Base-by-base conservation (phyloP, 2,329 filamentous ascomycete genomes). In the Claviceps purpurea region DNA sequence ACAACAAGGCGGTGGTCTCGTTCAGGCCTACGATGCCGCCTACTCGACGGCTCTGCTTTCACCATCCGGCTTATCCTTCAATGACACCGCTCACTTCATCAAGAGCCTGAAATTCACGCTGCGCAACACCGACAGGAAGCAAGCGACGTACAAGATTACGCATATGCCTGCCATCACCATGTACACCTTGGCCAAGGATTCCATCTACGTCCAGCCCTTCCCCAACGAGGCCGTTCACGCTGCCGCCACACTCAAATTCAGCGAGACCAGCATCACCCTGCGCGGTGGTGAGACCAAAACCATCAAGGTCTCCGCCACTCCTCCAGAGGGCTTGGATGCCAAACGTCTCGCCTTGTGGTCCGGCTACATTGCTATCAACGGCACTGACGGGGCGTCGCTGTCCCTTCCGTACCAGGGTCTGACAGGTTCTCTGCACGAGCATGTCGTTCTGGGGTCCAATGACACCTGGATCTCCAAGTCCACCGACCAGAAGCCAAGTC, bases 1-100 rank as follows among this genome's bases (percentile, higher is more conserved):
- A 3, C 81, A 85, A 60, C 78, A 82, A 58, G 81, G 81, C 11
- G 75, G 66, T 30, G 81, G 81, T 40, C 66, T 83, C 13, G 66
- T 84, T 48, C 77, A 81, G 57, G 80, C 78, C 4, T 75, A 76
- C 55, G 76, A 81, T 52, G 77, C 79, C 3, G 76, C 79, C 5
- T 72, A 76, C 57, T 68, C 75, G 16, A 77, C 70, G 2, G 73
- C 74, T 2, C 59, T 77, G 13, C 66, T 84, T 20, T 74, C 73
- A 58, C 73, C 71, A 10, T 76, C 76, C n/a, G 77, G 74, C 61
- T 64, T 85, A 14, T 73, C 77, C 3, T 82, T 84, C 66, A 84
- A 84, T 61, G 81, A 85, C 62, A 81, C 79, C 0, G 76, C 78
- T 56, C 62, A 83, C 68, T 74, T 81, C 55, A 62, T 63, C 46